These are phyloP conservation scores for Soucietia sequanensis DNA, from an alignment of 805 yeast species.

Conservation along the genomic window DNA sequence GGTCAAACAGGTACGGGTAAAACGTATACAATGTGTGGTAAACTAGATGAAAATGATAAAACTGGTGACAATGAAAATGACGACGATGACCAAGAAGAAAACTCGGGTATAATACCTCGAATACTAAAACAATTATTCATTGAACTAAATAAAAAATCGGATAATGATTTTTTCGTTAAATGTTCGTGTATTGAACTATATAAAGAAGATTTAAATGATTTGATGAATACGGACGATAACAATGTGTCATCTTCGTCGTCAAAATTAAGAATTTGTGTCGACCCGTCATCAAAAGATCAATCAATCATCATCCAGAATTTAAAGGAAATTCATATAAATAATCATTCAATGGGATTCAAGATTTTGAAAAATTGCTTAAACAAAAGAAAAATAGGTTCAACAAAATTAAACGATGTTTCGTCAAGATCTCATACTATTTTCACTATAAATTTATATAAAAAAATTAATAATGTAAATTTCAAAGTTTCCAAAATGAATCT, in stretches of 20 bases:
- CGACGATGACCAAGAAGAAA: slow-evolving; percentile 1
- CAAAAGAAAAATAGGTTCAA: slow-evolving; percentile 64
- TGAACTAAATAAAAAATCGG: slow-evolving; percentile 29
- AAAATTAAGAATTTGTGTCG: slow-evolving; percentile 3
- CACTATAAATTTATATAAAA: slow-evolving; percentile 57
- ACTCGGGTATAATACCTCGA: slow-evolving; percentile 60
- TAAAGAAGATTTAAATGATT: slow-evolving; percentile 80
- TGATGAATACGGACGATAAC: slow-evolving; percentile 50
- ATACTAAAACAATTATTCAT: slow-evolving; percentile 51
- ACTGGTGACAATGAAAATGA: too few species aligned
- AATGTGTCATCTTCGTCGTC: slow-evolving; percentile 30
- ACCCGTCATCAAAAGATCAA: slow-evolving; percentile 5
- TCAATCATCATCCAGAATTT: slow-evolving; percentile 59
- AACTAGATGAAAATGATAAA: slow-evolving; percentile 16
- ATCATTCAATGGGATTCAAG: slow-evolving; percentile 55
- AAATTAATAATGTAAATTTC: slow-evolving; percentile 17
- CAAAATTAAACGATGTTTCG: slow-evolving; percentile 70
- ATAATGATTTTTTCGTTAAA: slow-evolving; percentile 61
- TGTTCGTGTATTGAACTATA: slow-evolving; percentile 83
- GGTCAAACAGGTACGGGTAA: slow-evolving; percentile 91
- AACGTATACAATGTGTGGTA: slow-evolving; percentile 71
- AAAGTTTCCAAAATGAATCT: slow-evolving; percentile 69
- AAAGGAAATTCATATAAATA: slow-evolving; percentile 56
- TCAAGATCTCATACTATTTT: slow-evolving; percentile 79
- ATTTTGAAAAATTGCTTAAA: slow-evolving; percentile 56